Evolutionary conservation across 73 alveolate species (phyloP).

Genomic region (Paramecium pentaurelia): DNA sequence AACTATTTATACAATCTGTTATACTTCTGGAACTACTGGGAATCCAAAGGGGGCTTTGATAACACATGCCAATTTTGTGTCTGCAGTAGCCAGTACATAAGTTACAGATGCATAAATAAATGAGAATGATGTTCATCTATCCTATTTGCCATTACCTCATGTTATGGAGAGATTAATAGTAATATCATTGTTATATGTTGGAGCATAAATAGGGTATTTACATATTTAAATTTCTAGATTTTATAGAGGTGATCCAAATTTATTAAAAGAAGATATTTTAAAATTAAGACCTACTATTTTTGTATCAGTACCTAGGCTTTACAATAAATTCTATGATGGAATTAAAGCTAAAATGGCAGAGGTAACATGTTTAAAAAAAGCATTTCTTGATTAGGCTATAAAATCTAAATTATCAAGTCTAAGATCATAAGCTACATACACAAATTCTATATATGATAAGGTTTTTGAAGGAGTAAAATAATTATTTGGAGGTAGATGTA

Average conservation of each 20-base stretch:
- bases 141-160: conserved; percentile 96
- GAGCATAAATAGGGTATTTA: conserved; percentile 56
- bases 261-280: conserved; percentile 85
- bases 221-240: conserved; percentile 54
- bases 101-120: conserved; percentile 64
- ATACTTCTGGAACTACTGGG: conserved; percentile 98
- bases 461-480: conserved; percentile 60
- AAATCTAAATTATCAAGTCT: neutral
- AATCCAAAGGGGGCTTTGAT: conserved; percentile 97
- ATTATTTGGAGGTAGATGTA: conserved; percentile 86
- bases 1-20: conserved; percentile 80
- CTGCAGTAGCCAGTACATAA: conserved; percentile 63
- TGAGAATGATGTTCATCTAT: conserved; percentile 80
- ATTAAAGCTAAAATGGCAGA: conserved; percentile 70
- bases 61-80: conserved; percentile 70
- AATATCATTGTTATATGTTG: conserved; percentile 63
- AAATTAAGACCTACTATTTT: conserved; percentile 68
- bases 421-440: neutral
- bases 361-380: conserved; percentile 71
- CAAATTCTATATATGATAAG: neutral
- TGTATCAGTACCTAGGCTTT: conserved; percentile 56
- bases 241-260: conserved; percentile 82
- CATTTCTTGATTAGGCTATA: conserved; percentile 77
- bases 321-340: conserved; percentile 74
- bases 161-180: conserved; percentile 86